These are phyloP conservation scores for Inosperma sp. DNA, from an alignment of 768 basidiomycete genomes.

Conservation along the genomic window DNA sequence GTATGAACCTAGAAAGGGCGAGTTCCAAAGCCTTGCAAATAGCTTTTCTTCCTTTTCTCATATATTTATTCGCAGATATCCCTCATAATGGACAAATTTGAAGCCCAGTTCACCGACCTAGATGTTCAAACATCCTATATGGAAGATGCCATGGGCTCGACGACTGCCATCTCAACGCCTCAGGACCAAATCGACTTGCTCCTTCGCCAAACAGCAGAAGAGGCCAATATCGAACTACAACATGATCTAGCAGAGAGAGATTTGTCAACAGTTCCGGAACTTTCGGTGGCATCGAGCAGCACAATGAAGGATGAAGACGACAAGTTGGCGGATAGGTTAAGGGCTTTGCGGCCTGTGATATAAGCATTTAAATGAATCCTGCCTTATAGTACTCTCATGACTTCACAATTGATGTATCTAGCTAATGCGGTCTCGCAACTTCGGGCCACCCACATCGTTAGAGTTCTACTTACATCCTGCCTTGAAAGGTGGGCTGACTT, in stretches of 20 bases:
- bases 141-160: slow-evolving; percentile 93
- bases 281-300: slow-evolving; percentile 40
- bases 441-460: too few species aligned
- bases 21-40: slow-evolving; percentile 23
- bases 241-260: slow-evolving; percentile 78
- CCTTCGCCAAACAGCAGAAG: slow-evolving; percentile 92
- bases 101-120: slow-evolving; percentile 90
- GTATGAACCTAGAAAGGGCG: slow-evolving; percentile 97
- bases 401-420: too few species aligned
- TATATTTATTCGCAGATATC: slow-evolving; percentile 63
- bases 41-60: neutral
- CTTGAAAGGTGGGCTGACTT: too few species aligned
- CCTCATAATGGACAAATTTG: slow-evolving; percentile 98
- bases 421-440: too few species aligned
- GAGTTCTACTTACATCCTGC: too few species aligned
- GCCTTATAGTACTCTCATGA: too few species aligned
- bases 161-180: slow-evolving; percentile 89
- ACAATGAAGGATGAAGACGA: slow-evolving; percentile 70
- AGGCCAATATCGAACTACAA: slow-evolving; percentile 91
- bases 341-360: slow-evolving; percentile 80
- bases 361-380: slow-evolving; percentile 33
- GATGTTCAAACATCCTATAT: slow-evolving; percentile 98
- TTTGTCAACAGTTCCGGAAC: slow-evolving; percentile 53
- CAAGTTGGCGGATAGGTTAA: slow-evolving; percentile 78
- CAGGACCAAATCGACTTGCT: slow-evolving; percentile 96